A percentile compares a stretch with the other conserved stretches of the same genome.
Evolutionary conservation across 257 asterid species (phyloP).

Genomic region (Solanum medicagineum): DNA sequence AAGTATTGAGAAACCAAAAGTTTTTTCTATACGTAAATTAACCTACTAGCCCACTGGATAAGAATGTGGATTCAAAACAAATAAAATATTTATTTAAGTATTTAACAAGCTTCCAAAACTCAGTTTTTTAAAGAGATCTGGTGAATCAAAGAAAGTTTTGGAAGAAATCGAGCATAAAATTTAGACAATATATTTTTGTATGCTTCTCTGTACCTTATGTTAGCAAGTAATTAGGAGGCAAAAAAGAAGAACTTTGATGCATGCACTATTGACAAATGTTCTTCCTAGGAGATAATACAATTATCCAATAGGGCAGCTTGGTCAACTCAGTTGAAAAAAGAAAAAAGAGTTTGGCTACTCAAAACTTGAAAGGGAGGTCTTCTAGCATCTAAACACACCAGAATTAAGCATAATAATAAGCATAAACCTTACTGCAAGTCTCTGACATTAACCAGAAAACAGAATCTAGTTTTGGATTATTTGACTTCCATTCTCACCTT

Average conservation of each 20-base stretch:
- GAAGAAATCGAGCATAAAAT: neutral
- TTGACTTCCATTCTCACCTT: conserved; percentile 48
- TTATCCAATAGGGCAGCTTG: neutral
- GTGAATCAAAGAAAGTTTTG: neutral
- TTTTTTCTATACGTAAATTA: neutral
- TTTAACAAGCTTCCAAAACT: neutral
- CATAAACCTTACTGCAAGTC: neutral
- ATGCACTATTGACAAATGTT: neutral
- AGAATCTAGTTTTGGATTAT: neutral
- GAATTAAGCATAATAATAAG: neutral
- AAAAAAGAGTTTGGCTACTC: neutral
- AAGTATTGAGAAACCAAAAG: neutral
- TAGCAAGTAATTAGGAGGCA: neutral
- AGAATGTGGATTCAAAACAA: neutral
- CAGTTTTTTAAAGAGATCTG: neutral
- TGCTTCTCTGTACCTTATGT: neutral
- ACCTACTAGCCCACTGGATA: neutral
- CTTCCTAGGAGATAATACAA: neutral
- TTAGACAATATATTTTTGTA: neutral
- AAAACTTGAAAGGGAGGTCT: neutral
- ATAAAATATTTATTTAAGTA: neutral
- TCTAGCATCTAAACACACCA: neutral
- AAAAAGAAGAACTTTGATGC: neutral
- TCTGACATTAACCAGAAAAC: neutral
- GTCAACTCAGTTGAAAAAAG: neutral